Evolutionary conservation across 805 yeast genomes (phyloP), one percentile per base, ranked within the genome.

Genomic region (Wickerhamiella lipophila): DNA sequence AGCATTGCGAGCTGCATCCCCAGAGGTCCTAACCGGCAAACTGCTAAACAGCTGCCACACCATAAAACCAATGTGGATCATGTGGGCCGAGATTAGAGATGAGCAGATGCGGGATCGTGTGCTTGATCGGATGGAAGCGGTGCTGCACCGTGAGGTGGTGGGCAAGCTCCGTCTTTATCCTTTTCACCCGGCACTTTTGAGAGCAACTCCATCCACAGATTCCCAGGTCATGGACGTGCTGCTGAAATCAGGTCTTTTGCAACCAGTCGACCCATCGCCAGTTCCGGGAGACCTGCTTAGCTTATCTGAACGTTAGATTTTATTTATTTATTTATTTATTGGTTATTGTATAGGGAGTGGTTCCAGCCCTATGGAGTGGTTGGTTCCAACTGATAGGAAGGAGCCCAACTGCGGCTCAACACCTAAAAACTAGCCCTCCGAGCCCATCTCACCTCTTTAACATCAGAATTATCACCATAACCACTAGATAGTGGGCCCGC

Each of bases 1-100:
- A 5, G 59, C 58, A 1, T 15, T 50, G 16, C 52, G 45, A 11
- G 55, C 49, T 2, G 52, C 55, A 3, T 18, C 32, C 8, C 38
- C 43, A 18, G 19, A 21, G n/a, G 21, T 6, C 8, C 8, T 41
- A 18, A 43, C 36, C n/a, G 22, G 6, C 9, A 18, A 18, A 27
- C 26, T 44, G 15, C 46, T 38, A 7, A 36, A 19, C 19, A 13
- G n/a, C 15, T 46, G 38, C 41, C n/a, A 27, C 8, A 16, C 22
- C 4, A 7, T 44, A 4, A 35, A 46, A 16, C 36, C 42, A 3
- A 6, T 48, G 29, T 49, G 40, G 46, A 32, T 49, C 21, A 27
- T 49, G 45, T 49, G 51, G 51, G 23, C 29, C 16, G 42, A 44
- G 34, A 13, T 34, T 5, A 9, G 41, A 3, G 11, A 13, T 13